A percentile compares a stretch with the other conserved stretches of the same genome.
These are phyloP conservation scores for Crithidia brevicula DNA, from an alignment of 208 protist species.

Conservation along the genomic window DNA sequence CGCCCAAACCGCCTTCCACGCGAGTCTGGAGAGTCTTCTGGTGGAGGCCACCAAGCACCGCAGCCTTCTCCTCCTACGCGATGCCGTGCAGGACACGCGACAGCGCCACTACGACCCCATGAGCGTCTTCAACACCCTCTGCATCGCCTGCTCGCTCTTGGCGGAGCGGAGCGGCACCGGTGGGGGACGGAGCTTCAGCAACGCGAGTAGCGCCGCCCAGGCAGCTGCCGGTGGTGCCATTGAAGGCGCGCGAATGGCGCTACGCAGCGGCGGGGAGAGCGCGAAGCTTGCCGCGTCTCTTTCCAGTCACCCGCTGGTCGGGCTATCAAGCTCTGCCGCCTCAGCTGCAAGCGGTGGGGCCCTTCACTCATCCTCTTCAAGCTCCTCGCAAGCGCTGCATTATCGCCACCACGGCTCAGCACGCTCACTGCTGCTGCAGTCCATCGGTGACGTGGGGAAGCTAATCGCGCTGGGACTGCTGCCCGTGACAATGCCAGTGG, in stretches of 20 bases:
- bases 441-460: conserved; percentile 67
- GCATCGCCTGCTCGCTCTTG: conserved; percentile 51
- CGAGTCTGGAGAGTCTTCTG: conserved; percentile 56
- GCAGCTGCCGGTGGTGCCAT: neutral
- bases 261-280: neutral
- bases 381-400: conserved; percentile 9
- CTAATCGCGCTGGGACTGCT: conserved; percentile 70
- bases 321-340: neutral
- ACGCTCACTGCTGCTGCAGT: conserved; percentile 56
- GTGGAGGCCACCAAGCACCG: conserved; percentile 57
- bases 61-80: conserved; percentile 47
- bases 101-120: conserved; percentile 44
- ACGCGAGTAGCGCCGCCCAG: conserved; percentile 7
- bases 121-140: conserved; percentile 62
- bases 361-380: neutral
- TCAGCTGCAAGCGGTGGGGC: too few relatives aligned
- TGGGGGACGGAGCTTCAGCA: conserved; percentile 9
- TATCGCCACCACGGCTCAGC: conserved; percentile 35
- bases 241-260: neutral
- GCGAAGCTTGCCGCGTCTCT: conserved; percentile 1
- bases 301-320: neutral
- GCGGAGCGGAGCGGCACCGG: conserved; percentile 21
- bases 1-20: conserved; percentile 43
- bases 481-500: conserved; percentile 47
- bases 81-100: conserved; percentile 54